Conservation (phyloP, 257 asterid genomes). For the Linaria vulgaris region DNA sequence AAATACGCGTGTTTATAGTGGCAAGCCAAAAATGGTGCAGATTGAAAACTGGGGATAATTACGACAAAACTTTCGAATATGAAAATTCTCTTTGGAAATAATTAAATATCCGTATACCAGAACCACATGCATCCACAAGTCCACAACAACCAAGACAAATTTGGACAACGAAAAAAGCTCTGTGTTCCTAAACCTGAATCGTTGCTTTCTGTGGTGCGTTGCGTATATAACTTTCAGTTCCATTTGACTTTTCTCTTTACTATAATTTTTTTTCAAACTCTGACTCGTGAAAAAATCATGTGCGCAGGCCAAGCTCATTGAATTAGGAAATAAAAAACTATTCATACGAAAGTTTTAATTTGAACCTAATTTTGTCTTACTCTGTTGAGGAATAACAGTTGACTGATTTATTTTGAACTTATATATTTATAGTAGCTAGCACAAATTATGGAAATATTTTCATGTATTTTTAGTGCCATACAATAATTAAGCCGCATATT, state of each 20-base stretch:
- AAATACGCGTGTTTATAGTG: no score
- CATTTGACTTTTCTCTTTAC: background rate
- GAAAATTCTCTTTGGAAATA: no score
- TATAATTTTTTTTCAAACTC: background rate
- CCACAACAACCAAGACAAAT: background rate
- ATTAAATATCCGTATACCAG: no score
- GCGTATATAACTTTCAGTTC: background rate
- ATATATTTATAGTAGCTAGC: no score
- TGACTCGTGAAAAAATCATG: background rate
- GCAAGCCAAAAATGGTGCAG: no score
- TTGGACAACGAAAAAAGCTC: background rate
- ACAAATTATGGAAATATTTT: no score
- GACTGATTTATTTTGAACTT: background rate
- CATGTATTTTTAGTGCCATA: no score
- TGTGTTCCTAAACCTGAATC: background rate
- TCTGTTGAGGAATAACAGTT: background rate
- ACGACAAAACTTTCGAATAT: no score
- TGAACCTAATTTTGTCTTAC: slow-evolving; percentile 13
- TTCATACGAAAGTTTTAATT: background rate
- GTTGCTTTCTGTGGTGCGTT: background rate
- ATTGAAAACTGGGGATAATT: no score
- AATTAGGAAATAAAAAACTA: background rate
- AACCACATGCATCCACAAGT: no score
- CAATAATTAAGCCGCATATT: no score
- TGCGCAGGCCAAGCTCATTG: background rate